Evolutionary conservation across 441 rosid genomes (phyloP), one percentile per base, ranked within the genome.

Genomic region (Arabidopsis lyrata): DNA sequence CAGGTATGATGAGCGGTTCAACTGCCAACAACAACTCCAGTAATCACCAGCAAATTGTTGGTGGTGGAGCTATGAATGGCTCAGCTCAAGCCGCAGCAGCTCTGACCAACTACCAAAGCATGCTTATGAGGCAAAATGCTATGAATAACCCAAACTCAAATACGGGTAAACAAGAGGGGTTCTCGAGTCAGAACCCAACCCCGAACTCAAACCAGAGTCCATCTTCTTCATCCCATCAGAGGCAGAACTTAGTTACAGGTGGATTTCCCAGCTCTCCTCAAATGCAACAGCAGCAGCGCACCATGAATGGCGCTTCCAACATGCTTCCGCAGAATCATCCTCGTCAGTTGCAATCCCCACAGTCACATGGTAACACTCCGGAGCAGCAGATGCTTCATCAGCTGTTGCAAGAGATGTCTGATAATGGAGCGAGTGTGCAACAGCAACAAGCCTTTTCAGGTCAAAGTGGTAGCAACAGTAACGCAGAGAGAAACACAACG

Each of bases 31-130:
- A 55, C 77, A 36, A 59, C 64, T 20, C 45, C 59, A 77, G 29
- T 62, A 86, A 77, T 75, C 84, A 82, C 69, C 87, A 78, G 66
- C 87, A 84, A 75, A 71, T 81, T 83, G 88, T 58, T 63, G 81
- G 84, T 66, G 86, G 94, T 20, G 96, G 97, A 63, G 77, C 86
- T 57, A 77, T 89, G 73, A 90, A 85, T 73, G 91, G 97, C 71
- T 81, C 98, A 22, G 88, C 96, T 10, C 97, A 89, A 75, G 93
- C 98, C 57, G 96, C 97, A 53, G 67, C 86, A 79, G 95, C 96
- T n/a, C 87, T 93, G 71, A 80, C 88, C 62, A 91, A 83, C 82
- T 90, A 87, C 88, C 97, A 93, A 75, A 90, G 85, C 81, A 44
- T 90, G 81, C 84, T 91, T 58, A 82, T 81, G 88, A 82, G 98